Percentiles rank a stretch among this genome's conserved stretches.
Conservation (phyloP, 2,329 filamentous ascomycete genomes). For the Aspergillus nomiae region DNA sequence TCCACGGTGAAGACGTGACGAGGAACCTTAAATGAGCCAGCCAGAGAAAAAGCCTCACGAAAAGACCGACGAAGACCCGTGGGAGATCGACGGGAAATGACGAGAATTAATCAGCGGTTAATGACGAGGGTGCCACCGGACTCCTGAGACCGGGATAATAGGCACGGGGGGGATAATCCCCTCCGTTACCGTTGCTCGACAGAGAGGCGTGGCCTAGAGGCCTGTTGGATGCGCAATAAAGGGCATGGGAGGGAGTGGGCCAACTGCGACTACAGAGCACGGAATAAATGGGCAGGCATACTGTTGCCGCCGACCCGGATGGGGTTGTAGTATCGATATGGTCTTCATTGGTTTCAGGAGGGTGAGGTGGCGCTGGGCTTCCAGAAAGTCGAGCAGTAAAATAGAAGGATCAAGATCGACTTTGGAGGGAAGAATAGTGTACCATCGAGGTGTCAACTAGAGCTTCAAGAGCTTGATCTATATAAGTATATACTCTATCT, state of each 20-base stretch:
- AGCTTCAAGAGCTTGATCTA: neutral
- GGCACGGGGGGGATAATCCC: neutral
- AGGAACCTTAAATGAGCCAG: neutral
- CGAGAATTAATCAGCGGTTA: slow-evolving; percentile 3
- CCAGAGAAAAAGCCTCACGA: neutral
- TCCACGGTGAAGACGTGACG: neutral
- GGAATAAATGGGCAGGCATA: slow-evolving; percentile 1
- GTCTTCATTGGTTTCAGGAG: neutral
- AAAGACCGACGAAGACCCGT: neutral
- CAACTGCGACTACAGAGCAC: slow-evolving; percentile 2
- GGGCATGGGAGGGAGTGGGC: slow-evolving; percentile 2
- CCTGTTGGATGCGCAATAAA: slow-evolving; percentile 1
- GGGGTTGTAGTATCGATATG: neutral
- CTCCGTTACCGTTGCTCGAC: neutral
- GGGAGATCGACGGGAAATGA: neutral
- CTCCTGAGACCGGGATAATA: neutral
- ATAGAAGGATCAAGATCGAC: neutral
- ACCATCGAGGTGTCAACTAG: neutral
- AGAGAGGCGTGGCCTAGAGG: neutral
- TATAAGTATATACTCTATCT: slow-evolving; percentile 12
- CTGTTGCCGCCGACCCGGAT: neutral
- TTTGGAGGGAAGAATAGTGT: neutral
- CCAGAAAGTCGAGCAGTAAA: neutral
- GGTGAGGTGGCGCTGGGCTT: neutral
- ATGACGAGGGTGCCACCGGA: neutral